Evolutionary conservation across 306 rosid genomes (phyloP).

Genomic region (Morella rubra): DNA sequence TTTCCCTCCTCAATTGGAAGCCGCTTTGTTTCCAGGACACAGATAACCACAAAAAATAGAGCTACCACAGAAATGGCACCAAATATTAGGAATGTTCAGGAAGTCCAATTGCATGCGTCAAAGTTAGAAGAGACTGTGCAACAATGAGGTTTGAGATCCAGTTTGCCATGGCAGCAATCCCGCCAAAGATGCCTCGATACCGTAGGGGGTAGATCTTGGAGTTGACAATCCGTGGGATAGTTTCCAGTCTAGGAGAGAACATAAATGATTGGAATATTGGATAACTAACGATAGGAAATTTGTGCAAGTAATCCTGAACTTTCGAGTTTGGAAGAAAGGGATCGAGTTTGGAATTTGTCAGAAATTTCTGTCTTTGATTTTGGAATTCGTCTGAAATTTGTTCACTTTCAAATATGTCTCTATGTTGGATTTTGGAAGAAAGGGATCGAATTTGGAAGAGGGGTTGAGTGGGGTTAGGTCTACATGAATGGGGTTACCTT

Average conservation of each 20-base stretch:
- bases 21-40: conserved; percentile 64
- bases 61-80: conserved; percentile 38
- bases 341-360: too few relatives aligned
- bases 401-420: too few relatives aligned
- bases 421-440: too few relatives aligned
- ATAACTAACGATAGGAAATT: too few relatives aligned
- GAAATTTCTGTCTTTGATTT: too few relatives aligned
- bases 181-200: conserved; percentile 55
- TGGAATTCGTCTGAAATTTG: too few relatives aligned
- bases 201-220: conserved; percentile 61
- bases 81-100: conserved; percentile 51
- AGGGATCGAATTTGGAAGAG: too few relatives aligned
- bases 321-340: too few relatives aligned
- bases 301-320: too few relatives aligned
- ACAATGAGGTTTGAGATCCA: conserved; percentile 58
- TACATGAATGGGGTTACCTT: too few relatives aligned
- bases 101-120: conserved; percentile 39
- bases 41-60: conserved; percentile 48
- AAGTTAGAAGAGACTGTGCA: conserved; percentile 44
- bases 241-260: conserved; percentile 65
- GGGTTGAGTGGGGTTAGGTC: too few relatives aligned
- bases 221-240: conserved; percentile 64
- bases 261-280: too few relatives aligned
- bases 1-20: conserved; percentile 60
- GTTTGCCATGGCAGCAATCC: conserved; percentile 50